Conservation (phyloP, 257 asterid genomes). For the Ehretia macrophylla region DNA sequence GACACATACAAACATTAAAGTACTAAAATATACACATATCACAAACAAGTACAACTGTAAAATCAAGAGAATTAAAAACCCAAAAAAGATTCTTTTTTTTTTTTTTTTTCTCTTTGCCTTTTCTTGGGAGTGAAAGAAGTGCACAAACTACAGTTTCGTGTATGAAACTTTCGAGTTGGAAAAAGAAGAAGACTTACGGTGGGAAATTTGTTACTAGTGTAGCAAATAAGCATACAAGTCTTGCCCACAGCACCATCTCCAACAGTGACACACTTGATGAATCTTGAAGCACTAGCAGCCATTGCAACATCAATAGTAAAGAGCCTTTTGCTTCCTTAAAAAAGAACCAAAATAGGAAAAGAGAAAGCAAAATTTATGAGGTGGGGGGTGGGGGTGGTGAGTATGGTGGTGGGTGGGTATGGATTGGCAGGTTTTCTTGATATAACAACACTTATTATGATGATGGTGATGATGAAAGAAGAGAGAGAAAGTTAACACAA, state of each 20-base stretch:
- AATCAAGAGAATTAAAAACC: neutral
- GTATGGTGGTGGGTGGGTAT: too few species aligned
- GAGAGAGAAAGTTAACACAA: too few species aligned
- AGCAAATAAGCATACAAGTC: conserved; percentile 98
- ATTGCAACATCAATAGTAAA: conserved; percentile 33
- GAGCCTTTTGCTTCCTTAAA: too few species aligned
- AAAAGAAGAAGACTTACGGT: conserved; percentile 50
- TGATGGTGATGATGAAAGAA: too few species aligned
- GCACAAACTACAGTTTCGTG: neutral
- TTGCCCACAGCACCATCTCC: conserved; percentile 99
- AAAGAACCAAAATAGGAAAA: too few species aligned
- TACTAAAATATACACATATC: too few species aligned
- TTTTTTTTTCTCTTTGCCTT: too few species aligned
- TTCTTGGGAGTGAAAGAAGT: too few species aligned
- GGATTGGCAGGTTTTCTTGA: too few species aligned
- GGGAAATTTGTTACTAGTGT: conserved; percentile 95
- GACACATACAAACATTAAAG: neutral
- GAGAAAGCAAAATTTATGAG: too few species aligned
- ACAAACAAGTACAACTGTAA: neutral
- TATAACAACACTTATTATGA: too few species aligned
- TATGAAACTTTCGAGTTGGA: conserved; percentile 8
- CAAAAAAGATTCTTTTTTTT: conserved; percentile 4
- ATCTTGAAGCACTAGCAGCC: conserved; percentile 84
- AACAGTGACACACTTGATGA: conserved; percentile 96
- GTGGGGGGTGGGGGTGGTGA: too few species aligned